phyloP scores from a whole-genome alignment of 257 asterid species.

The Nicotiana otophora region DNA sequence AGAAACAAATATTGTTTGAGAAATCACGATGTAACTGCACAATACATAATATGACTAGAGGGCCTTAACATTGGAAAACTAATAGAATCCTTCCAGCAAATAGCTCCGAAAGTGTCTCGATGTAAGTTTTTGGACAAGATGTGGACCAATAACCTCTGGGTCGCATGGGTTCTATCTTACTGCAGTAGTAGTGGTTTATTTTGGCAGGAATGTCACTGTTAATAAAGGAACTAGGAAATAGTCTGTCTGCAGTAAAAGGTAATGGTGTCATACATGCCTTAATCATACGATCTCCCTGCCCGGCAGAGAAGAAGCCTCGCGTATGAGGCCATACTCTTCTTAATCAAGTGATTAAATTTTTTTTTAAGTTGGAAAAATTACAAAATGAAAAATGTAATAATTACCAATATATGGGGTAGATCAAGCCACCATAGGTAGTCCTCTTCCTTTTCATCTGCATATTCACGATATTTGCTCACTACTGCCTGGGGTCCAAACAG shows the following conservation, averaged over 20 bases:
- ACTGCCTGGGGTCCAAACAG: conserved; percentile 92
- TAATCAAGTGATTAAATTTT: background rate
- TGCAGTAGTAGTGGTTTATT: background rate
- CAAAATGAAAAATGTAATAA: background rate
- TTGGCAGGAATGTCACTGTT: background rate
- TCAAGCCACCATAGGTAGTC: conserved; percentile 99
- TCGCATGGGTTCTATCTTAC: background rate
- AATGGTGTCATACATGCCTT: background rate
- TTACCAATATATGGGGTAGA: conserved; percentile 74
- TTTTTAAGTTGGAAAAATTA: background rate
- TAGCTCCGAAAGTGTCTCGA: no score
- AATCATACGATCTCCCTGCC: background rate
- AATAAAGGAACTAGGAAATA: background rate
- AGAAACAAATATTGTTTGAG: conserved; percentile 10
- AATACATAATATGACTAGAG: background rate
- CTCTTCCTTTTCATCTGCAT: conserved; percentile 73
- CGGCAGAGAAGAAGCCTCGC: background rate
- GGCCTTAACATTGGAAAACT: background rate
- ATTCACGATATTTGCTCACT: conserved; percentile 89
- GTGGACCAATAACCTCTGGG: background rate
- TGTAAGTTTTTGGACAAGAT: background rate
- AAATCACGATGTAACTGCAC: background rate
- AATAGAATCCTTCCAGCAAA: no score
- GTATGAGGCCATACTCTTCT: background rate
- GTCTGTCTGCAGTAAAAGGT: background rate